phyloP scores from a whole-genome alignment of 306 rosid species.

The Dryas octopetala region DNA sequence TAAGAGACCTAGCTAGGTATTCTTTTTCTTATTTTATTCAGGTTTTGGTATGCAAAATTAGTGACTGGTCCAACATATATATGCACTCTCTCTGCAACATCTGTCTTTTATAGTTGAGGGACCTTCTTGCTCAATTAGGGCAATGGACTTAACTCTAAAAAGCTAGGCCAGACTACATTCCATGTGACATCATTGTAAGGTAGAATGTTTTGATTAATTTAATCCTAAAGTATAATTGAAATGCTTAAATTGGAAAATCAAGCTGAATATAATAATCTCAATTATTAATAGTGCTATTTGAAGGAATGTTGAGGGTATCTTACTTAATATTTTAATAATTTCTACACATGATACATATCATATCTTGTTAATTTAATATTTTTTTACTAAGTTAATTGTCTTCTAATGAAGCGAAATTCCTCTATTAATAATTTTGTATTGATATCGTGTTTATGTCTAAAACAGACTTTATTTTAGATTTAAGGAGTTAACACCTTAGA shows the following conservation, averaged over 20 bases:
- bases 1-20: conserved; percentile 1
- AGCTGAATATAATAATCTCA: conserved; percentile 2
- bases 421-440: no score
- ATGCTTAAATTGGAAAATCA: background rate
- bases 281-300: background rate
- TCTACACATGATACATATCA: background rate
- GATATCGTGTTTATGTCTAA: no score
- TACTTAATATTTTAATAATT: background rate
- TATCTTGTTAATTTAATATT: background rate
- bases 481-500: no score
- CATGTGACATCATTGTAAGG: background rate
- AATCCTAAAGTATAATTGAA: background rate
- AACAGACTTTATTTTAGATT: no score
- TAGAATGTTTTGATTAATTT: background rate
- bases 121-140: conserved; percentile 17
- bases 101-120: background rate
- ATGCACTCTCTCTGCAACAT: conserved; percentile 4
- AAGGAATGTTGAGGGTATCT: background rate
- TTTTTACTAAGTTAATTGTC: background rate
- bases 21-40: background rate
- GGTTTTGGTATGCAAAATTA: conserved; percentile 12
- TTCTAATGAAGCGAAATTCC: no score
- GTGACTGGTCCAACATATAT: background rate
- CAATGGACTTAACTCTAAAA: background rate
- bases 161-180: background rate